Conservation (phyloP, 257 asterid species). For the Buddleja alternifolia region DNA sequence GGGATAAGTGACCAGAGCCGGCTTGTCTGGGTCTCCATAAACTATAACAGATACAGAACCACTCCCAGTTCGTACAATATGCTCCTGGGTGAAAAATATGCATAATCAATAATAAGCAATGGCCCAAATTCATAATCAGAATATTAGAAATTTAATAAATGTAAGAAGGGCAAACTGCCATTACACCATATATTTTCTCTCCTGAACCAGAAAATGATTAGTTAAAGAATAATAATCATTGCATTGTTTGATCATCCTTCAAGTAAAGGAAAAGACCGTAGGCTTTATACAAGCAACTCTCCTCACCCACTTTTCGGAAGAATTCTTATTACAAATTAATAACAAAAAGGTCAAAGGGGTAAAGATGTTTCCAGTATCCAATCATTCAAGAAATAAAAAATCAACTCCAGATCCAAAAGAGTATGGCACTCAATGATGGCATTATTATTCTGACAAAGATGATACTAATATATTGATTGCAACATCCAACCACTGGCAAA, state of each 20-base stretch:
- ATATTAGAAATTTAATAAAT: conserved; percentile 1
- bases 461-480: conserved; percentile 30
- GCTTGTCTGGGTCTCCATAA: conserved; percentile 89
- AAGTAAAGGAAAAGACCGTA: conserved; percentile 39
- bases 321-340: conserved; percentile 24
- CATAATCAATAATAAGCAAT: conserved; percentile 28
- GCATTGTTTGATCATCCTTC: conserved; percentile 36
- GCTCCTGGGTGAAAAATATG: conserved; percentile 63
- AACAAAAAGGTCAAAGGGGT: conserved; percentile 31
- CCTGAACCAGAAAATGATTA: conserved; percentile 25
- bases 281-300: conserved; percentile 31
- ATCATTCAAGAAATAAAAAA: conserved; percentile 40
- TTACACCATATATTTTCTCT: conserved; percentile 24
- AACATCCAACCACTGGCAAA: conserved; percentile 41
- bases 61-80: conserved; percentile 65
- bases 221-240: conserved; percentile 27
- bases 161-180: conserved; percentile 18
- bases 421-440: conserved; percentile 23
- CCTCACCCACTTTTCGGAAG: conserved; percentile 39
- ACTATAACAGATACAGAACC: conserved; percentile 88
- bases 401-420: conserved; percentile 35
- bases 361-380: conserved; percentile 28
- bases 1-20: conserved; percentile 92
- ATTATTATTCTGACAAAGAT: conserved; percentile 27
- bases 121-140: conserved; percentile 19